A percentile compares a stretch with the other conserved stretches of the same genome.
These are phyloP conservation scores for Penicillium soppii DNA, from an alignment of 495 filamentous ascomycete species.

Conservation along the genomic window DNA sequence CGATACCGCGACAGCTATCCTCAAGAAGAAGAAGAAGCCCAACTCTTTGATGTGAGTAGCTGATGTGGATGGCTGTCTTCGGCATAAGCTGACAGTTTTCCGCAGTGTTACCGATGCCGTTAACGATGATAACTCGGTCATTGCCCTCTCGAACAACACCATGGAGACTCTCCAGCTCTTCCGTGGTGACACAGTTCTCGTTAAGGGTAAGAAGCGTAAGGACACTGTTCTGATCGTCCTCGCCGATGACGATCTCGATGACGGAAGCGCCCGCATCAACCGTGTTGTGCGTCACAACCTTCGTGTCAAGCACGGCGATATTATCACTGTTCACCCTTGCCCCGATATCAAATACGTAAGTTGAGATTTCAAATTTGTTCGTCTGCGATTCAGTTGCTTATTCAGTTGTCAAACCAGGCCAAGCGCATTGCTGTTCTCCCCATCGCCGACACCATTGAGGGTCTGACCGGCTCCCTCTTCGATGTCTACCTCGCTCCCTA, in stretches of 20 bases:
- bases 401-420: slow-evolving; percentile 55
- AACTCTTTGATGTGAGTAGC: slow-evolving; percentile 89
- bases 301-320: slow-evolving; percentile 95
- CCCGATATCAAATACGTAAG: slow-evolving; percentile 99
- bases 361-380: background rate
- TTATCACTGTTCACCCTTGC: slow-evolving; percentile 96
- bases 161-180: slow-evolving; percentile 98
- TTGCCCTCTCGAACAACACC: slow-evolving; percentile 96
- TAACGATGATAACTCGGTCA: slow-evolving; percentile 99
- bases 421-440: slow-evolving; percentile 98
- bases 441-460: slow-evolving; percentile 97
- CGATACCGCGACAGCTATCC: slow-evolving; percentile 93
- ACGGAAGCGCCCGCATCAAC: slow-evolving; percentile 94
- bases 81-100: slow-evolving; percentile 35
- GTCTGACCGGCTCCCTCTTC: slow-evolving; percentile 94
- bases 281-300: slow-evolving; percentile 97
- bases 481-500: slow-evolving; percentile 99
- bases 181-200: slow-evolving; percentile 95
- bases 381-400: slow-evolving; percentile 7
- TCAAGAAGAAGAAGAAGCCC: slow-evolving; percentile 99
- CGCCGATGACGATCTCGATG: slow-evolving; percentile 96
- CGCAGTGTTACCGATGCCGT: slow-evolving; percentile 90
- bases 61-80: background rate
- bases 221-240: slow-evolving; percentile 97
- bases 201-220: slow-evolving; percentile 99